Evolutionary conservation across 805 yeast genomes (phyloP), one percentile per base, ranked within the genome.

Genomic region (Wickerhamomyces xylosicus): DNA sequence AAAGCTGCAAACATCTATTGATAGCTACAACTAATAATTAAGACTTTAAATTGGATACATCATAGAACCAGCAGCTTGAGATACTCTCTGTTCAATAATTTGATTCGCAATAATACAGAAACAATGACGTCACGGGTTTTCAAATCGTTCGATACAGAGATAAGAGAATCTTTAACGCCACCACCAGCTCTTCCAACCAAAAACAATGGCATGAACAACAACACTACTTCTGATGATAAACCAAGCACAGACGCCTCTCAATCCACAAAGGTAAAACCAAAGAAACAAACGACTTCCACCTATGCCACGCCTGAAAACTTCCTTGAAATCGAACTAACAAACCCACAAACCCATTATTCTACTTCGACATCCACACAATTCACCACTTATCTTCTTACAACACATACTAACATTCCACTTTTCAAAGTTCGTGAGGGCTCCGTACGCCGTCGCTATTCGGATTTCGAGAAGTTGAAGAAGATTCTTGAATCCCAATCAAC

Each of bases 221-320:
- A 29, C 4, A 31, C 17, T 13, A 35, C 25, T 14, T n/a, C n/a
- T n/a, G n/a, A n/a, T n/a, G n/a, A n/a, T n/a, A n/a, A n/a, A n/a
- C n/a, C n/a, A n/a, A n/a, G n/a, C n/a, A n/a, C n/a, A n/a, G n/a
- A n/a, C n/a, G n/a, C n/a, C n/a, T n/a, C n/a, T n/a, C n/a, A n/a
- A n/a, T n/a, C n/a, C n/a, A n/a, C n/a, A n/a, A n/a, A n/a, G 11
- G 21, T 29, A 17, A 31, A 31, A 22, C 20, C 34, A 36, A 41
- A 22, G 18, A 39, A n/a, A 28, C n/a, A n/a, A n/a, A n/a, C n/a
- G n/a, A n/a, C n/a, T n/a, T 70, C 85, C 3, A 71, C 84, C 33
- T 92, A 92, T 54, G 95, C 94, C 0, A 95, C 84, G 50, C 97
- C 97, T 0, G 97, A 92, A 59, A 85, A 86, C 61, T 85, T 87